Evolutionary conservation across 2,329 filamentous ascomycete genomes (phyloP), one percentile per base, ranked within the genome.

Genomic region (Colletotrichum chlorophyti): DNA sequence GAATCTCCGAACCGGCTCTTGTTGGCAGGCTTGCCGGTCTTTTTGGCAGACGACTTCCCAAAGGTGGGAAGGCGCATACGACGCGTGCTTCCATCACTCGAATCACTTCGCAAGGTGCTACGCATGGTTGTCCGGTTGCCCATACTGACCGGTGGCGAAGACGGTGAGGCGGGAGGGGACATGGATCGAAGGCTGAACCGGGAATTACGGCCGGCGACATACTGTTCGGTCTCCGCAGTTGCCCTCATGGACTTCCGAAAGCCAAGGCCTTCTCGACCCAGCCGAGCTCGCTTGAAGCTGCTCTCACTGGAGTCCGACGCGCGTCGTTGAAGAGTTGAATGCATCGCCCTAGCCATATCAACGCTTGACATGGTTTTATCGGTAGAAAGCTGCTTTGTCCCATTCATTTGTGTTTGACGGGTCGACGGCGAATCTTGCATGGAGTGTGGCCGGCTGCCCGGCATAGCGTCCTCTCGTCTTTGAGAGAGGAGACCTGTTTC

Each of bases 231-330:
- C 12, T 76, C 72, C 9, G 72, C 69, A 11, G 26, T 32, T 23
- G 73, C 75, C 58, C 93, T 83, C 90, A 97, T 91, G 2, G 90
- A 91, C 48, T 80, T 83, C 55, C 88, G 87, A 79, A 96, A 91
- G 1, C 78, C 82, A 50, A 86, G 83, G 0, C 80, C 79, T 38
- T 79, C 73, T 35, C 74, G 73, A 6, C 72, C 69, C 32, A 81
- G 75, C 60, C 83, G 82, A 38, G 78, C 74, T 24, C 91, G 88
- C 68, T 85, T 89, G 76, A 97, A 97, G 70, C 91, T 96, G 74
- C 91, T 96, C 40, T 91, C 88, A 66, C 89, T 91, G 24, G 83
- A 87, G 64, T 87, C 85, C 0, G 88, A 90, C 15, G 76, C 79
- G 9, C 77, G 82, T 2, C 87, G 82, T 55, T 77, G 75, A 8